phyloP scores from a whole-genome alignment of 73 alveolate genomes.

The Blepharisma stoltei region DNA sequence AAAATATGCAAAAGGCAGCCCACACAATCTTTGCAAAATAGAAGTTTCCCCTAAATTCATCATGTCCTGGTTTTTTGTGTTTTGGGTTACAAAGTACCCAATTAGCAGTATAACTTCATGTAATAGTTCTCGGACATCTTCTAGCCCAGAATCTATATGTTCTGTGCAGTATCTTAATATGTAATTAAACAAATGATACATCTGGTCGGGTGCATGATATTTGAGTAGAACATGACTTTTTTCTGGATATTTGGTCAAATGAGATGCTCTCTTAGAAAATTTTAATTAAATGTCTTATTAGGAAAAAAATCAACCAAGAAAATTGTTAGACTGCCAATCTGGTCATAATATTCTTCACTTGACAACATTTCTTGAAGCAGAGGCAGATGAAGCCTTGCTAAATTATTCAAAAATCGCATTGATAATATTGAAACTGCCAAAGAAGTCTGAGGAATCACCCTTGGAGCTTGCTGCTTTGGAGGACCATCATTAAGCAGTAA shows the following conservation, averaged over 20 bases:
- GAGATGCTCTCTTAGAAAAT: too few relatives aligned
- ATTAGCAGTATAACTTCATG: conserved; percentile 71
- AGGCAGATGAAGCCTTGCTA: conserved; percentile 75
- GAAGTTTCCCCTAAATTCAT: conserved; percentile 83
- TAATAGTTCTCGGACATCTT: conserved; percentile 70
- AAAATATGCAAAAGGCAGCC: conserved; percentile 85
- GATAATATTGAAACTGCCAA: conserved; percentile 72
- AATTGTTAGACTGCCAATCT: too few relatives aligned
- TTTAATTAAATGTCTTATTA: too few relatives aligned
- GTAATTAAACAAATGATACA: conserved; percentile 60
- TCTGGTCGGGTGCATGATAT: conserved; percentile 74
- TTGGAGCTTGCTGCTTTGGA: conserved; percentile 57
- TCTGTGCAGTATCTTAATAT: conserved; percentile 60
- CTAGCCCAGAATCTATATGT: conserved; percentile 48
- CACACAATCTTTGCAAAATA: conserved; percentile 72
- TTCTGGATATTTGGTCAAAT: too few relatives aligned
- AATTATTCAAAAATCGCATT: conserved; percentile 74
- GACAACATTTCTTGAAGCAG: conserved; percentile 63
- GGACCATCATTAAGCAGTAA: conserved; percentile 74
- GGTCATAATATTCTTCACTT: conserved; percentile 47
- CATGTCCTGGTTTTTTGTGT: conserved; percentile 68
- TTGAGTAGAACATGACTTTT: conserved; percentile 42
- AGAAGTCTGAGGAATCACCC: conserved; percentile 71
- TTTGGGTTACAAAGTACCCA: conserved; percentile 66
- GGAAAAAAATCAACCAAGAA: too few relatives aligned